Evolutionary conservation across 768 basidiomycete genomes (phyloP).

Genomic region (Hysterangium stoloniferum): DNA sequence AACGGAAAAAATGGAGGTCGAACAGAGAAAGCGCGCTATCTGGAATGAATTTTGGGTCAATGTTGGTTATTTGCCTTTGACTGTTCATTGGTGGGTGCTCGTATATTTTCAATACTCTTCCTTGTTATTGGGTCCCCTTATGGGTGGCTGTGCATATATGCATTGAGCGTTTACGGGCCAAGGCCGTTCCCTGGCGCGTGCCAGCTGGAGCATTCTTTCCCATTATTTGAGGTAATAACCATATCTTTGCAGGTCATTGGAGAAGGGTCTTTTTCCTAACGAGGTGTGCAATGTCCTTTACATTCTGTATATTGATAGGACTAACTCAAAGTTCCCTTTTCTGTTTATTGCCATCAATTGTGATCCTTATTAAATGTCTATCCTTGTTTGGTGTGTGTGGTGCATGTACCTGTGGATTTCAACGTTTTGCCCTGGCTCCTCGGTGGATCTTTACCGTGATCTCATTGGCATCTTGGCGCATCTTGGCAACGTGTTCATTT

Average conservation of each 20-base stretch:
- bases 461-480: not conserved
- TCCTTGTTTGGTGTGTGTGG: not conserved
- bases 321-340: slow-evolving; percentile 2
- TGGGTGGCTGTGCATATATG: not conserved
- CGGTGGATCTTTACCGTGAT: no score
- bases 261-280: slow-evolving; percentile 57
- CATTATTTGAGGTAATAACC: not conserved
- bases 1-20: slow-evolving; percentile 51
- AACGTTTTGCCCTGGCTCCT: no score
- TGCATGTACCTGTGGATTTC: not conserved
- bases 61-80: slow-evolving; percentile 69
- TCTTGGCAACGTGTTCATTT: not conserved
- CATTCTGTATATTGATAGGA: not conserved
- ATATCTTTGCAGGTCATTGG: slow-evolving; percentile 46
- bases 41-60: slow-evolving; percentile 70
- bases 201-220: not conserved
- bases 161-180: not conserved
- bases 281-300: slow-evolving; percentile 37
- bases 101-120: not conserved
- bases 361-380: not conserved
- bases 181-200: not conserved
- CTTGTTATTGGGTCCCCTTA: not conserved
- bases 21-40: slow-evolving; percentile 54
- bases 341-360: not conserved
- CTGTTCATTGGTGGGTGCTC: slow-evolving; percentile 76